Evolutionary conservation across 2,329 filamentous ascomycete genomes (phyloP), one percentile per base, ranked within the genome.

Genomic region (Fusarium dimerum): DNA sequence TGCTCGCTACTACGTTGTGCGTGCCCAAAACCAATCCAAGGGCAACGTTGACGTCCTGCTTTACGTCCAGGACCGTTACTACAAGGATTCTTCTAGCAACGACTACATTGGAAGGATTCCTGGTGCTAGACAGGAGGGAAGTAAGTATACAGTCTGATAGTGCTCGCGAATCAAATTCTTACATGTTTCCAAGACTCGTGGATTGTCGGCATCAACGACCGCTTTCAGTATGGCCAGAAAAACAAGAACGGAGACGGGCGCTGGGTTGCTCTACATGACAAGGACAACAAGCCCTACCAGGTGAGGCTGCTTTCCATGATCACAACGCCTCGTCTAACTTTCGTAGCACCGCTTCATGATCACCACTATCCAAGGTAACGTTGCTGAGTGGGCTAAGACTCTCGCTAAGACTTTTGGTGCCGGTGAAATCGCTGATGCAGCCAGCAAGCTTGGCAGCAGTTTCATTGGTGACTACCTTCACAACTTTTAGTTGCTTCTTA

Each of bases 201-300:
- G 41, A 18, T 61, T 3, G 48, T 61, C 3, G 40, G 1, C 1
- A 57, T 61, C 15, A 52, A 0, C 13, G 58, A 61, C 7, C 43
- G 40, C 1, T 62, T 61, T 42, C 59, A 62, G 40, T 62, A 62
- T 5, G 59, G 59, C 2, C 40, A 62, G 56, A 59, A 54, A 50
- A 61, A 54, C 42, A 52, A 41, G 13, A 47, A n/a, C 17, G 56
- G 59, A 0, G 56, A 62, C 0, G 44, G 44, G 0, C 59, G 59
- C 9, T 62, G 58, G 58, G 13, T 61, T 2, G 49, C 26, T 9
- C 51, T 62, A 1, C 59, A 62, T 1, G 54, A 61, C n/a, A 57
- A 54, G 38, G 46, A 43, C 3, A 62, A 62, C 49, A 62, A 55
- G 29, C 26, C 44, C 1, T 59, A 54, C 10, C 59, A 62, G 51